Evolutionary conservation across 768 basidiomycete species (phyloP).

Genomic region (Daedaleopsis nitida): DNA sequence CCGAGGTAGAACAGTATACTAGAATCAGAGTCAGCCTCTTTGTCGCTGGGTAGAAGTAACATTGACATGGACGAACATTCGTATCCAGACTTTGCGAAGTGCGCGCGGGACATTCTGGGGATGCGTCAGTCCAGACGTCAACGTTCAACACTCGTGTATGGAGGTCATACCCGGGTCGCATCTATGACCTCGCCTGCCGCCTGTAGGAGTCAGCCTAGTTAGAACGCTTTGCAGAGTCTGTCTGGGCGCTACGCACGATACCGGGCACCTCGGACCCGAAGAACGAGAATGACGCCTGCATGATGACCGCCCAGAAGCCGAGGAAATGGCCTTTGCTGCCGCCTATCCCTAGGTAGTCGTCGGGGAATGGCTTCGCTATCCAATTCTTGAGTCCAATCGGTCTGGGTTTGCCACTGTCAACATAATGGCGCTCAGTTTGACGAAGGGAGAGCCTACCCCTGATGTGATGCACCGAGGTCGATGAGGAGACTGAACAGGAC

Average conservation of each 20-base stretch:
- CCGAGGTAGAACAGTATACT: constrained; percentile 43
- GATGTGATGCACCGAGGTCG: constrained; percentile 25
- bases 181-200: constrained; percentile 34
- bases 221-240: neutral
- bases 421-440: too few relatives aligned
- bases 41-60: neutral
- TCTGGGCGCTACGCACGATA: constrained; percentile 20
- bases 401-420: constrained; percentile 1
- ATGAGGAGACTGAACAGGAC: constrained; percentile 24
- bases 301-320: constrained; percentile 33
- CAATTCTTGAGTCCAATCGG: constrained; percentile 25
- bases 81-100: constrained; percentile 29
- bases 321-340: constrained; percentile 39
- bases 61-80: constrained; percentile 22
- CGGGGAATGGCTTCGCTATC: constrained; percentile 24
- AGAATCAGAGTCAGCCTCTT: neutral
- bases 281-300: constrained; percentile 40
- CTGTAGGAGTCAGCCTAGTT: constrained; percentile 7
- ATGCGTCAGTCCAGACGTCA: neutral
- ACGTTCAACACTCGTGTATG: too few relatives aligned
- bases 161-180: constrained; percentile 23
- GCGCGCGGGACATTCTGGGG: constrained; percentile 31
- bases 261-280: constrained; percentile 39
- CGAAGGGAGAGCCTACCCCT: constrained; percentile 8
- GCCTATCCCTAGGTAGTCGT: constrained; percentile 28